A percentile compares a stretch with the other conserved stretches of the same genome.
Conservation (phyloP, 31 red algal genomes). For the Porphyra umbilicalis region DNA sequence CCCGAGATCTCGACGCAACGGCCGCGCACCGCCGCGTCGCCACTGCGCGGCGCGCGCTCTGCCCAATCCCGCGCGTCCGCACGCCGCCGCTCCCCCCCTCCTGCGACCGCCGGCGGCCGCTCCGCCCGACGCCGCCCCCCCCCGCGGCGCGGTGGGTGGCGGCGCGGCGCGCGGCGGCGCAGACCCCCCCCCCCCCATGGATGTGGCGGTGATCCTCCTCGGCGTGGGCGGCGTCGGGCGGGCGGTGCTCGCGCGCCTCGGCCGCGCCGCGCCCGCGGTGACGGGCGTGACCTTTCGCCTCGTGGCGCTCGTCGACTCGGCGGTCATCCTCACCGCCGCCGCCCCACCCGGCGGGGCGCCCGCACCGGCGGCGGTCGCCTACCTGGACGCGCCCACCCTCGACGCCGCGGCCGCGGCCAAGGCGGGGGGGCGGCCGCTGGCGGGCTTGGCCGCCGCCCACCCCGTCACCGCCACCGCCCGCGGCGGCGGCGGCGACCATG, state of each 20-base stretch:
- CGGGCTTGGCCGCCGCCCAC: background rate
- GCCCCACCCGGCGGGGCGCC: background rate
- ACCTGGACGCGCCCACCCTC: background rate
- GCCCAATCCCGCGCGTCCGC: too few species aligned
- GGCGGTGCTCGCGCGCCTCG: background rate
- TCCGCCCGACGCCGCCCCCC: too few species aligned
- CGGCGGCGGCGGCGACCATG: background rate
- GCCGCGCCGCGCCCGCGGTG: background rate
- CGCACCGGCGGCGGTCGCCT: background rate
- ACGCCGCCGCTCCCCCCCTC: too few species aligned
- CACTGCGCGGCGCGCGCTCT: too few species aligned
- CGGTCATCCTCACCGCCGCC: background rate
- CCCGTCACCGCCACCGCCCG: background rate
- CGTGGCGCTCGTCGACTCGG: background rate
- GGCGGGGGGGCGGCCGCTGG: background rate
- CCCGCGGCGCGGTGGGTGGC: too few species aligned
- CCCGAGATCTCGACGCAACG: too few species aligned
- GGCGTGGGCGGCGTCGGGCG: background rate
- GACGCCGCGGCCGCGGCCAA: background rate
- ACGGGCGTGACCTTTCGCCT: background rate
- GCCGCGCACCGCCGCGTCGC: too few species aligned
- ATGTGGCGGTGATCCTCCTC: background rate
- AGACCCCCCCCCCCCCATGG: background rate
- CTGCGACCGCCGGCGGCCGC: background rate
- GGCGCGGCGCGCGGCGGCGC: too few species aligned